Evolutionary conservation across 2,329 filamentous ascomycete genomes (phyloP).

Genomic region (Drechslerella stenobrocha): DNA sequence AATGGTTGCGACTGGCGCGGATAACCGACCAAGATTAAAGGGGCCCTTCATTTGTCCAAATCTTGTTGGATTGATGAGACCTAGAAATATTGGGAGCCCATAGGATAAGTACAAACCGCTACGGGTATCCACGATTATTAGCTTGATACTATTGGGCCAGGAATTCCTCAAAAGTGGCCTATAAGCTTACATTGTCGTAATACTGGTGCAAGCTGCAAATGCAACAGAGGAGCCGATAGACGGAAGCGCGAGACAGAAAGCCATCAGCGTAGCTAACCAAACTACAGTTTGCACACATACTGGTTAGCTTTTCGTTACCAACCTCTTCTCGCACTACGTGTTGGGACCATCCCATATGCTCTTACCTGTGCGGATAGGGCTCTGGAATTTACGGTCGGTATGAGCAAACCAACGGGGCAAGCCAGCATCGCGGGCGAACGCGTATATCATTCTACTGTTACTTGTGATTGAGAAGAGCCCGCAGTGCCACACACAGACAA

Average conservation of each 20-base stretch:
- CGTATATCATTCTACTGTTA: slow-evolving; percentile 66
- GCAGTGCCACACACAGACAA: slow-evolving; percentile 66
- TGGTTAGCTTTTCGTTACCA: background rate
- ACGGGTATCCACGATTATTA: too few relatives aligned
- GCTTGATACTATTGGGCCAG: too few relatives aligned
- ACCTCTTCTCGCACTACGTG: background rate
- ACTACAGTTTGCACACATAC: slow-evolving; percentile 54
- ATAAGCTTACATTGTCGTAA: slow-evolving; percentile 59
- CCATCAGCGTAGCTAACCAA: slow-evolving; percentile 62
- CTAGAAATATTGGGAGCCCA: slow-evolving; percentile 63
- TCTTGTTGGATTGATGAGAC: slow-evolving; percentile 60
- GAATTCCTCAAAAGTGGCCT: slow-evolving; percentile 19
- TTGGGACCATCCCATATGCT: too few relatives aligned
- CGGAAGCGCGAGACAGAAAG: slow-evolving; percentile 63
- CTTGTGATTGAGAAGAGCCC: slow-evolving; percentile 64
- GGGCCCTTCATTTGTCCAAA: slow-evolving; percentile 62
- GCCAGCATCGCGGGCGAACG: slow-evolving; percentile 63
- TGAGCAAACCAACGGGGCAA: slow-evolving; percentile 63
- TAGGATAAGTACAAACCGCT: slow-evolving; percentile 64
- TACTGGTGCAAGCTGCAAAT: slow-evolving; percentile 64
- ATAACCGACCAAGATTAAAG: slow-evolving; percentile 61
- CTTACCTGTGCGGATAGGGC: slow-evolving; percentile 57
- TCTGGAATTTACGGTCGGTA: slow-evolving; percentile 60
- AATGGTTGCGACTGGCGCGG: slow-evolving; percentile 59
- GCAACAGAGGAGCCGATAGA: slow-evolving; percentile 63